Conservation (phyloP, 306 rosid genomes). For the Rosa rugosa region DNA sequence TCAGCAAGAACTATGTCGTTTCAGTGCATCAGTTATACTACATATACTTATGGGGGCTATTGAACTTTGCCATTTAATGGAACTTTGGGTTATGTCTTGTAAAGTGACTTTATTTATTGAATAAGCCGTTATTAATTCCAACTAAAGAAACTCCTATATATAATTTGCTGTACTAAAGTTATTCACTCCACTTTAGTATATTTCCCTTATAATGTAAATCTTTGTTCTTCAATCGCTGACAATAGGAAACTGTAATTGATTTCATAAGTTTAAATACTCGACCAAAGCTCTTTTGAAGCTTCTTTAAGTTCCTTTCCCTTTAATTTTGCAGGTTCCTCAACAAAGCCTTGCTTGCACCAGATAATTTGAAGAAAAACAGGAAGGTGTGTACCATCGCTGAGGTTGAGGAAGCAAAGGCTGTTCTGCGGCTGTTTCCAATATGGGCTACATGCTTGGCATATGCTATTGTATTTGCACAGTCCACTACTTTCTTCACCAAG, state of each 20-base stretch:
- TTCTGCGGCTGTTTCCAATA: slow-evolving; percentile 41
- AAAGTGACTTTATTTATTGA: too few relatives aligned
- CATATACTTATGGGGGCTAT: neutral
- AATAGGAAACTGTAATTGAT: neutral
- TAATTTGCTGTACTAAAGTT: neutral
- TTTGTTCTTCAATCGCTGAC: neutral
- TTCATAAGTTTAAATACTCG: too few relatives aligned
- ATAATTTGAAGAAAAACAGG: slow-evolving; percentile 26
- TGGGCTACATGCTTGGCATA: slow-evolving; percentile 48
- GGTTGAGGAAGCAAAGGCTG: slow-evolving; percentile 53
- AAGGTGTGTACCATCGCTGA: slow-evolving; percentile 24
- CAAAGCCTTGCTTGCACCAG: slow-evolving; percentile 40
- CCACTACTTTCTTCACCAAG: slow-evolving; percentile 51
- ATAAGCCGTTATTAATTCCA: neutral
- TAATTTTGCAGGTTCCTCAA: slow-evolving; percentile 46
- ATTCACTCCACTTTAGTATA: neutral
- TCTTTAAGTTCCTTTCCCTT: neutral
- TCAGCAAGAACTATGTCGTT: neutral
- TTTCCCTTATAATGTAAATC: neutral
- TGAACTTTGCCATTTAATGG: neutral
- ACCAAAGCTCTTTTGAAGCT: neutral
- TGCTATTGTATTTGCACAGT: slow-evolving; percentile 42
- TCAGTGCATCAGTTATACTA: neutral
- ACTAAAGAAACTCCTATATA: neutral
- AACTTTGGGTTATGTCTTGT: neutral